A percentile compares a stretch with the other conserved stretches of the same genome.
Evolutionary conservation across 2,329 filamentous ascomycete genomes (phyloP).

Genomic region (Ophiosphaerella korrae): DNA sequence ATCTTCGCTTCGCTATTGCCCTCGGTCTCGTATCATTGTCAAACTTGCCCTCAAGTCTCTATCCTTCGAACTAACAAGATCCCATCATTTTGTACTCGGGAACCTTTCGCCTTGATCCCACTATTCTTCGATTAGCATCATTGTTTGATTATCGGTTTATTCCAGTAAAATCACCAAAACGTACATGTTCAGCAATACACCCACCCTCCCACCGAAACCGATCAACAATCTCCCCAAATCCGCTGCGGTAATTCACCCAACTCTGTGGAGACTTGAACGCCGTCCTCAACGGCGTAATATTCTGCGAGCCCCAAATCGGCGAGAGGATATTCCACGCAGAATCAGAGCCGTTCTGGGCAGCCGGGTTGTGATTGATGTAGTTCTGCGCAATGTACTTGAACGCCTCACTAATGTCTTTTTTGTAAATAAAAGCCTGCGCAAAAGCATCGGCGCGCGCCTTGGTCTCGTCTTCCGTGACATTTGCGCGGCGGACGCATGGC

Average conservation of each 20-base stretch:
- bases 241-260: slow-evolving; percentile 33
- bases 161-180: slow-evolving; percentile 7
- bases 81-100: slow-evolving; percentile 3
- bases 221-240: slow-evolving; percentile 35
- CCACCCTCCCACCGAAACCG: slow-evolving; percentile 38
- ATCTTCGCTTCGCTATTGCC: too few relatives aligned
- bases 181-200: slow-evolving; percentile 41
- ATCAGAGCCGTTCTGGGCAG: slow-evolving; percentile 34
- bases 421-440: slow-evolving; percentile 35
- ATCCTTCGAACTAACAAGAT: not conserved
- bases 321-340: slow-evolving; percentile 33
- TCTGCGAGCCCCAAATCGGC: slow-evolving; percentile 28
- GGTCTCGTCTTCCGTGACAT: slow-evolving; percentile 18
- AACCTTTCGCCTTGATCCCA: slow-evolving; percentile 36
- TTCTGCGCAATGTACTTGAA: slow-evolving; percentile 33
- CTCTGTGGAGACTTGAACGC: slow-evolving; percentile 26
- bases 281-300: slow-evolving; percentile 29
- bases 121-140: slow-evolving; percentile 6
- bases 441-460: slow-evolving; percentile 25
- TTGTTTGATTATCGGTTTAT: not conserved
- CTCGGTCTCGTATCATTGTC: not conserved
- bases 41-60: not conserved
- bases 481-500: slow-evolving; percentile 26
- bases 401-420: slow-evolving; percentile 34
- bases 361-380: slow-evolving; percentile 41